Percentiles rank a stretch among this genome's conserved stretches.
These are phyloP conservation scores for Penicillium sp. DNA, from an alignment of 2,329 filamentous ascomycete species.

Conservation along the genomic window DNA sequence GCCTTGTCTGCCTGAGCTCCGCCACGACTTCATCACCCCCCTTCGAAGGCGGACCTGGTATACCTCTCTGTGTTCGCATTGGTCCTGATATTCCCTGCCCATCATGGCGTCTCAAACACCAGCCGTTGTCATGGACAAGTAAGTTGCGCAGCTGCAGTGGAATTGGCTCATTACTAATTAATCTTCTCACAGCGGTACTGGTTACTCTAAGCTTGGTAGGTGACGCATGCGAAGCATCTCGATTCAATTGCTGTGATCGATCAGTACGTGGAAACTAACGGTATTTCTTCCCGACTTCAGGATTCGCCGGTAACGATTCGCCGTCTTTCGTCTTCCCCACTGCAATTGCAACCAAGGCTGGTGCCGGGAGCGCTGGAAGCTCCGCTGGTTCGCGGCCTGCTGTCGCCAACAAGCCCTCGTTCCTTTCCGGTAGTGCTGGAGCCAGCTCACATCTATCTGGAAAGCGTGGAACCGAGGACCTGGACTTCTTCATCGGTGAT, in stretches of 20 bases:
- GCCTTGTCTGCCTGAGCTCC: slow-evolving; percentile 29
- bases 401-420: slow-evolving; percentile 92
- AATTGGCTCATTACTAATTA: slow-evolving; percentile 23
- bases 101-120: slow-evolving; percentile 96
- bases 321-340: slow-evolving; percentile 99
- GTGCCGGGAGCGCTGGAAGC: slow-evolving; percentile 63
- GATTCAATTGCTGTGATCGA: neutral
- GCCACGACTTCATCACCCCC: slow-evolving; percentile 20
- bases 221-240: slow-evolving; percentile 12
- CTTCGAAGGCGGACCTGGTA: slow-evolving; percentile 5
- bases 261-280: slow-evolving; percentile 33
- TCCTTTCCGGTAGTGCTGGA: slow-evolving; percentile 86
- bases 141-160: slow-evolving; percentile 48
- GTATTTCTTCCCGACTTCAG: slow-evolving; percentile 46
- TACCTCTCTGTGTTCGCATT: slow-evolving; percentile 10
- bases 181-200: slow-evolving; percentile 73
- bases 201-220: slow-evolving; percentile 97
- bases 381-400: slow-evolving; percentile 85
- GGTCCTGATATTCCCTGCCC: slow-evolving; percentile 16
- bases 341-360: slow-evolving; percentile 91
- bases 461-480: slow-evolving; percentile 94
- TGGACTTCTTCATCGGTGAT: slow-evolving; percentile 98
- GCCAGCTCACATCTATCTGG: slow-evolving; percentile 76
- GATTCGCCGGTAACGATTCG: slow-evolving; percentile 98
- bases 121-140: slow-evolving; percentile 99